A percentile compares a stretch with the other conserved stretches of the same genome.
These are phyloP conservation scores for Penicillium carneum DNA, from an alignment of 2,329 filamentous ascomycete genomes.

Conservation along the genomic window DNA sequence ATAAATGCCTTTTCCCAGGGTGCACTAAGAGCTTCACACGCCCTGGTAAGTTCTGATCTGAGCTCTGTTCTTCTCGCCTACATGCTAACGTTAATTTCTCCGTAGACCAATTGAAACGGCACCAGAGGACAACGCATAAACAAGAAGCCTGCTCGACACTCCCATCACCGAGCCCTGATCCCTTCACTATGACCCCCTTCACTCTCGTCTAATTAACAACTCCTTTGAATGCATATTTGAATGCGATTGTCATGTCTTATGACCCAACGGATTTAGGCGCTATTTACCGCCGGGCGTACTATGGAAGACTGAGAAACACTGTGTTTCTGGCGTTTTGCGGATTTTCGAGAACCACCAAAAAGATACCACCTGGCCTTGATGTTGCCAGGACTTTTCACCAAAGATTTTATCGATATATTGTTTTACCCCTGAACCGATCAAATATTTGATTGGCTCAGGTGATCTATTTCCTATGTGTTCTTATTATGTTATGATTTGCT, in stretches of 20 bases:
- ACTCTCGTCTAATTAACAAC: conserved; percentile 23
- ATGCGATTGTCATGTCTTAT: conserved; percentile 22
- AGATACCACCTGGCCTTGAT: conserved; percentile 10
- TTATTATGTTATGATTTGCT: background rate
- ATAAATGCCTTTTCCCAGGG: conserved; percentile 50
- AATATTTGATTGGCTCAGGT: background rate
- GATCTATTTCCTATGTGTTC: background rate
- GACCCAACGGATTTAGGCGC: conserved; percentile 13
- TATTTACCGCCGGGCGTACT: conserved; percentile 19
- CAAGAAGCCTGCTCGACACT: conserved; percentile 27
- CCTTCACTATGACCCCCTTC: conserved; percentile 34
- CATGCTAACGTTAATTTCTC: conserved; percentile 6
- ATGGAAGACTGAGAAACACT: conserved; percentile 7
- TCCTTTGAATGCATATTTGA: background rate
- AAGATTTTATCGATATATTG: background rate
- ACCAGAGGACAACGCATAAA: conserved; percentile 50
- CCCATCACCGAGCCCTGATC: conserved; percentile 37
- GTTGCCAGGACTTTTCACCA: background rate
- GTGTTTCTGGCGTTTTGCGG: conserved; percentile 16
- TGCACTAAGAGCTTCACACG: conserved; percentile 55
- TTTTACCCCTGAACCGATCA: background rate
- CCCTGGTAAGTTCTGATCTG: conserved; percentile 44
- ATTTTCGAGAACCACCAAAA: conserved; percentile 8
- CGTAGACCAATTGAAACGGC: conserved; percentile 53
- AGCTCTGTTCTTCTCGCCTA: too few relatives aligned